These are phyloP conservation scores for Rosa multiflora DNA, from an alignment of 306 rosid species.

Conservation along the genomic window DNA sequence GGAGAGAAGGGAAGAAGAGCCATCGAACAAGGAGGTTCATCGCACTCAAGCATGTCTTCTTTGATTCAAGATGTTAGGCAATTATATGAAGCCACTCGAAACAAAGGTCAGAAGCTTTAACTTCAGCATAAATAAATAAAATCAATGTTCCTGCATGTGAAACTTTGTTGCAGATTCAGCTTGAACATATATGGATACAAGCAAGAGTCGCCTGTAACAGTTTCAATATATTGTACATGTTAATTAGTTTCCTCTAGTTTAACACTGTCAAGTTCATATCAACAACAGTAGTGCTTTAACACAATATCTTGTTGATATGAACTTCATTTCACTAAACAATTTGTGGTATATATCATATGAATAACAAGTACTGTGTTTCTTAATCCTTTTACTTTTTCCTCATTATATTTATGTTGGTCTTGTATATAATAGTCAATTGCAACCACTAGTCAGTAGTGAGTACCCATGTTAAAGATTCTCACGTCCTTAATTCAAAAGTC, in stretches of 20 bases:
- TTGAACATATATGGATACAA: neutral
- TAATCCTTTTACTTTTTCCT: neutral
- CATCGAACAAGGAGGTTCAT: slow-evolving; percentile 53
- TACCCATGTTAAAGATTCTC: neutral
- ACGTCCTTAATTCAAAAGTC: neutral
- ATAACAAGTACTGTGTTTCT: neutral
- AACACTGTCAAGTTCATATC: neutral
- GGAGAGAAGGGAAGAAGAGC: slow-evolving; percentile 49
- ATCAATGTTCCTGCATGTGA: neutral
- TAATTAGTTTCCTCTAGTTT: neutral
- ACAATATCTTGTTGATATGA: no score
- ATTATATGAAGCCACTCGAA: neutral
- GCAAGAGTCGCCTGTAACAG: neutral
- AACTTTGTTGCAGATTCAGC: neutral
- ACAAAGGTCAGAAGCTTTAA: neutral
- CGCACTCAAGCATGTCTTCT: slow-evolving; percentile 42
- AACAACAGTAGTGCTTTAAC: no score
- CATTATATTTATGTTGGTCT: neutral
- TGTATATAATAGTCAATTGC: neutral
- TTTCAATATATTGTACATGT: neutral
- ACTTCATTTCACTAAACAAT: neutral
- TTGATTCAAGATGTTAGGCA: slow-evolving; percentile 46
- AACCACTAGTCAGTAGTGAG: neutral
- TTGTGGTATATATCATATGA: neutral
- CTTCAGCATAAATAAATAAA: neutral